Base-by-base conservation (phyloP, 2,329 filamentous ascomycete species). In the Westerdykella ornata region DNA sequence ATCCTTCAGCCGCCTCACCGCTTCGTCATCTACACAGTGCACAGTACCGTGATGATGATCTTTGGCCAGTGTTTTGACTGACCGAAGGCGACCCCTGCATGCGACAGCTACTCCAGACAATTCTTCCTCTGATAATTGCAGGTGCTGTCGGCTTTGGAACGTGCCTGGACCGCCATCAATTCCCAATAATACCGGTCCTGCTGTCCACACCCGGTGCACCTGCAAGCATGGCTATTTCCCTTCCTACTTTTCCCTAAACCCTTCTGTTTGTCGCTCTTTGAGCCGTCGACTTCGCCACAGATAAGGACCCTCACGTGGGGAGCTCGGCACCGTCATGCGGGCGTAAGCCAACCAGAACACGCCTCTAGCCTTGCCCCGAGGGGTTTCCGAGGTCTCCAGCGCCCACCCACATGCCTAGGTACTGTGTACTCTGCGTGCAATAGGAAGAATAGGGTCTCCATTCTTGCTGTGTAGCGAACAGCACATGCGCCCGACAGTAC, bases 271-370 rank as follows among this genome's bases (percentile, higher is more conserved):
- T n/a, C n/a, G n/a, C n/a, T n/a, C n/a, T n/a, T n/a, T n/a, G n/a
- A n/a, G n/a, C n/a, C 16, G 7, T 33, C 30, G 12, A 6, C 30
- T 9, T 33, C n/a, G n/a, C 16, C 30, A 15, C 30, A 17, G 13
- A n/a, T n/a, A n/a, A n/a, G n/a, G n/a, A n/a, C 39, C 36, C 44
- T 56, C 57, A 59, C 16, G 51, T 59, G 43, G 48, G 17, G 41
- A 22, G 48, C 48, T 47, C 49, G 49, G 46, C 49, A 42, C 50
- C 50, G 53, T 59, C 57, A 59, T 55, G 28, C 44, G 43, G 39
- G 44, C 45, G 50, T 52, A 49, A 55, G 49, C 41, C 42, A 43
- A 38, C 46, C 37, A 35, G 47, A 45, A 43, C 43, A 44, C 56
- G 59, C 56, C 41, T 58, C 54, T 17, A 13, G 30, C 30, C 30